A percentile compares a stretch with the other conserved stretches of the same genome.
These are phyloP conservation scores for Cicer yamashitae DNA, from an alignment of 306 rosid genomes.

Conservation along the genomic window DNA sequence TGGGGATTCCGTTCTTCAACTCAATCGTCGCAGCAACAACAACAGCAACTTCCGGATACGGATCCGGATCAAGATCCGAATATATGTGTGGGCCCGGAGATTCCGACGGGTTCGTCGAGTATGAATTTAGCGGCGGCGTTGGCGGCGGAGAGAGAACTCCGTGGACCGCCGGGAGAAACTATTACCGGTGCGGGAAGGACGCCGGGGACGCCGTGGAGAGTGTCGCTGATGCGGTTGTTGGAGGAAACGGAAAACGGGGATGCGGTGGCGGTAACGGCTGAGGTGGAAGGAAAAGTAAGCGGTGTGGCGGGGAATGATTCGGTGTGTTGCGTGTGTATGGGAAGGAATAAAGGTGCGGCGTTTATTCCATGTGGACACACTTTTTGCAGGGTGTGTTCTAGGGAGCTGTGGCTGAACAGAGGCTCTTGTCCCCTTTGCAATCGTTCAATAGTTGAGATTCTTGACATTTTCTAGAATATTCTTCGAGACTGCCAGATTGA, in stretches of 20 bases:
- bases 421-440: slow-evolving; percentile 91
- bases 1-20: slow-evolving; percentile 60
- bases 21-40: slow-evolving; percentile 22
- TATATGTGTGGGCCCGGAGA: slow-evolving; percentile 45
- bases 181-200: slow-evolving; percentile 25
- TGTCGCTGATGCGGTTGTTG: slow-evolving; percentile 81
- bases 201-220: slow-evolving; percentile 73
- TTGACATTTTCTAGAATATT: slow-evolving; percentile 65
- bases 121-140: slow-evolving; percentile 89
- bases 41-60: slow-evolving; percentile 13
- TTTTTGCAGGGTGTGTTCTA: slow-evolving; percentile 89
- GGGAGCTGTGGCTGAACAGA: slow-evolving; percentile 90
- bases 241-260: slow-evolving; percentile 72
- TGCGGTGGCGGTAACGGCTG: neutral
- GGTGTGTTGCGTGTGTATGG: slow-evolving; percentile 98
- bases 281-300: slow-evolving; percentile 31
- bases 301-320: slow-evolving; percentile 55
- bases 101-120: slow-evolving; percentile 52
- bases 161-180: slow-evolving; percentile 52
- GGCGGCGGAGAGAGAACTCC: slow-evolving; percentile 74
- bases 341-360: slow-evolving; percentile 83
- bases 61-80: slow-evolving; percentile 42
- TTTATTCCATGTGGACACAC: slow-evolving; percentile 98
- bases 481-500: neutral
- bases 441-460: slow-evolving; percentile 82